Percentiles rank a stretch among this genome's conserved stretches.
These are phyloP conservation scores for Betula pendula DNA, from an alignment of 306 rosid species.

Conservation along the genomic window DNA sequence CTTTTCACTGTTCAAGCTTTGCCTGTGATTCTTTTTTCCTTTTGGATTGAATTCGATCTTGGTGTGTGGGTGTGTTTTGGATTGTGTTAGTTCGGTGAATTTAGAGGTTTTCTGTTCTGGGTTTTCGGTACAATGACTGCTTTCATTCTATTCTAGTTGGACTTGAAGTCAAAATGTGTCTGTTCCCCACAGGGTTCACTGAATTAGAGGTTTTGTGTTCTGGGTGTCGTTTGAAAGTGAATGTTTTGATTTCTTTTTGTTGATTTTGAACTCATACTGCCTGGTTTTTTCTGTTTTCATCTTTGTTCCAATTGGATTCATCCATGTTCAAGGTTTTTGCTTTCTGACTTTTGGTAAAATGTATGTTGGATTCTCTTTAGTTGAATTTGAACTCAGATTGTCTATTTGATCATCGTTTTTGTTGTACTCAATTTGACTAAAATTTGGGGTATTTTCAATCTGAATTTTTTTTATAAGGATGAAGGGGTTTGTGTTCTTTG, in stretches of 20 bases:
- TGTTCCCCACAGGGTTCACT: not conserved
- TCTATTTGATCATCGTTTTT: not conserved
- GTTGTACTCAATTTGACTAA: not conserved
- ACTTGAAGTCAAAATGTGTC: not conserved
- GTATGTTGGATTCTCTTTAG: not conserved
- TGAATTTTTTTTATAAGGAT: slow-evolving; percentile 32
- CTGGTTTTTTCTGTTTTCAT: not conserved
- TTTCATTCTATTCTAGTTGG: not conserved
- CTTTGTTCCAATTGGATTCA: not conserved
- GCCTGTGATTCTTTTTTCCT: not conserved
- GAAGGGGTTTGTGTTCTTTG: slow-evolving; percentile 33
- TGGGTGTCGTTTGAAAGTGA: slow-evolving; percentile 17
- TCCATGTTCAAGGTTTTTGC: slow-evolving; percentile 4
- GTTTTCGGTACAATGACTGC: not conserved
- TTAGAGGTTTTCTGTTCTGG: not conserved
- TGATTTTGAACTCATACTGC: slow-evolving; percentile 9
- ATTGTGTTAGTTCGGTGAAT: not conserved
- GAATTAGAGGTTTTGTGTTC: slow-evolving; percentile 1
- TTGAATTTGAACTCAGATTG: slow-evolving; percentile 3
- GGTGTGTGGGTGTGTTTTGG: not conserved
- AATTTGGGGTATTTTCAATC: slow-evolving; percentile 13
- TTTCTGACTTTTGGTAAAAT: not conserved
- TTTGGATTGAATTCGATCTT: not conserved
- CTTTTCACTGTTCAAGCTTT: slow-evolving; percentile 22
- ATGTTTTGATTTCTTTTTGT: slow-evolving; percentile 4